Evolutionary conservation across 2,329 filamentous ascomycete genomes (phyloP).

Genomic region (Pleoardoris graminearum): DNA sequence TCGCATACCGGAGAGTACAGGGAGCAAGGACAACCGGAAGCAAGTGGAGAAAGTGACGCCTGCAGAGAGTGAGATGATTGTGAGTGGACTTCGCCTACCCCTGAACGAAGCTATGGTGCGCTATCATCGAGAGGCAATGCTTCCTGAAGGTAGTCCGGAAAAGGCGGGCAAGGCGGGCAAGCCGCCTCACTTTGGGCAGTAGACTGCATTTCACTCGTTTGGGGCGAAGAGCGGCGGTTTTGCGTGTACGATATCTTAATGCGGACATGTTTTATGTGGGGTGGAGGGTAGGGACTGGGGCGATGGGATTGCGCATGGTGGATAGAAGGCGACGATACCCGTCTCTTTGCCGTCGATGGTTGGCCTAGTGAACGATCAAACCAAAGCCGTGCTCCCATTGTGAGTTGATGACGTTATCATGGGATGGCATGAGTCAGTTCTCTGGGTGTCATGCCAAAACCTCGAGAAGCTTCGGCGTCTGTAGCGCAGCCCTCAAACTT

Average conservation of each 20-base stretch:
- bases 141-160: background rate
- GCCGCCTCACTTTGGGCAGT: background rate
- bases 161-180: background rate
- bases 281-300: too few species aligned
- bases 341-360: too few species aligned
- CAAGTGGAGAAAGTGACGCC: background rate
- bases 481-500: too few species aligned
- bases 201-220: background rate
- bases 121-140: background rate
- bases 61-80: background rate
- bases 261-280: background rate
- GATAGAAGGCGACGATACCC: too few species aligned
- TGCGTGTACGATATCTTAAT: background rate
- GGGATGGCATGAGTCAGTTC: too few species aligned
- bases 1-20: background rate
- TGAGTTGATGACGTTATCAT: too few species aligned
- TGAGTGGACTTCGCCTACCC: background rate
- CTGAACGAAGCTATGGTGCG: background rate
- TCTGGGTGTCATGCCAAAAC: too few species aligned
- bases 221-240: background rate
- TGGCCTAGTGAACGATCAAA: too few species aligned
- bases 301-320: too few species aligned
- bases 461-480: too few species aligned
- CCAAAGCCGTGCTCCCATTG: too few species aligned
- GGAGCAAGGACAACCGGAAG: background rate